Evolutionary conservation across 768 basidiomycete genomes (phyloP).

Genomic region (Leucosporidium scottii): DNA sequence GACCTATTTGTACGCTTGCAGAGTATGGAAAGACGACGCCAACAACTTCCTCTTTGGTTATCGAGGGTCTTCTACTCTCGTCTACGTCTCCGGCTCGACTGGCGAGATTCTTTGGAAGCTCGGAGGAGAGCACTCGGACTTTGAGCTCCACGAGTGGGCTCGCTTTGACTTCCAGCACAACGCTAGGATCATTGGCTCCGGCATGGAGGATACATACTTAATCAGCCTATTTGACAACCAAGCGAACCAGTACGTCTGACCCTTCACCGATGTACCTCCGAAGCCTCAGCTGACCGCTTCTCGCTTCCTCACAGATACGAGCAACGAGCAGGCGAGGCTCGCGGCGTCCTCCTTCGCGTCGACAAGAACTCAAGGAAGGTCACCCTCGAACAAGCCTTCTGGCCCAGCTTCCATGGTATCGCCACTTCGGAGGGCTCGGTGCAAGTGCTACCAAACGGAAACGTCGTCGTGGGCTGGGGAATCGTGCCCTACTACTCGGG

Average conservation of each 20-base stretch:
- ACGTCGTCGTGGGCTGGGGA: slow-evolving; percentile 1
- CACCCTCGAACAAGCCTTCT: background rate
- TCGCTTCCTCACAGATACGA: too few species aligned
- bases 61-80: slow-evolving; percentile 36
- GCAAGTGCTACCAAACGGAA: background rate
- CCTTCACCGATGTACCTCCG: too few species aligned
- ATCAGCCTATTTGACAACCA: slow-evolving; percentile 39
- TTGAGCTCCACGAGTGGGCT: slow-evolving; percentile 18
- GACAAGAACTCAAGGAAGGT: background rate
- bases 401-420: background rate
- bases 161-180: slow-evolving; percentile 32
- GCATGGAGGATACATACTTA: background rate
- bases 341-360: background rate
- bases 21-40: slow-evolving; percentile 28
- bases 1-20: background rate
- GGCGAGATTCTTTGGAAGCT: slow-evolving; percentile 37
- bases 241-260: slow-evolving; percentile 16
- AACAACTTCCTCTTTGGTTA: slow-evolving; percentile 37
- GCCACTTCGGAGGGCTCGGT: background rate
- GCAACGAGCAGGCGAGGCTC: background rate
- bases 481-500: background rate
- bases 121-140: slow-evolving; percentile 31
- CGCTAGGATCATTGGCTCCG: slow-evolving; percentile 14
- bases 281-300: too few species aligned
- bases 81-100: slow-evolving; percentile 30